phyloP scores from a whole-genome alignment of 2,329 filamentous ascomycete species.

The Aspergillus calidoustus region DNA sequence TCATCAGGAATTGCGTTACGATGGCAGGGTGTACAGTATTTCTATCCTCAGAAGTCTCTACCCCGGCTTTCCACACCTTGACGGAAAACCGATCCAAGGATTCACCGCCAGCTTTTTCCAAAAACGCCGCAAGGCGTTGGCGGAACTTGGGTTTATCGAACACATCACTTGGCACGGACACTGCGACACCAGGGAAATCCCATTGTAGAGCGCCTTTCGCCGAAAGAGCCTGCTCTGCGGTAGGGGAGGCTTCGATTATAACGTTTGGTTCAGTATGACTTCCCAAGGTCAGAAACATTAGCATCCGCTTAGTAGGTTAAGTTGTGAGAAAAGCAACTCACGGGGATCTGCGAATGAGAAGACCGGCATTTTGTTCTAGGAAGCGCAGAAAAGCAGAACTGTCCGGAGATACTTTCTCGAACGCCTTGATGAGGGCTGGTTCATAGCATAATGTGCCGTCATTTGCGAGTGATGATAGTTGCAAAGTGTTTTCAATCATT shows the following conservation, averaged over 20 bases:
- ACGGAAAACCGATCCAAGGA: conserved; percentile 59
- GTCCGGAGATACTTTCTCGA: conserved; percentile 34
- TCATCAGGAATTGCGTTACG: conserved; percentile 64
- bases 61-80: conserved; percentile 56
- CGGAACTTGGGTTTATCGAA: conserved; percentile 53
- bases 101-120: conserved; percentile 62
- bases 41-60: conserved; percentile 57
- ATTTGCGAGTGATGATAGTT: conserved; percentile 23
- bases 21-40: conserved; percentile 63
- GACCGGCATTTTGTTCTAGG: conserved; percentile 55
- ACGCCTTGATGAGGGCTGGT: conserved; percentile 29
- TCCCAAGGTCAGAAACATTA: conserved; percentile 1
- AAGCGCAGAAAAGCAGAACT: conserved; percentile 50
- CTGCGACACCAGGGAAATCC: conserved; percentile 63
- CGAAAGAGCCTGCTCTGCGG: conserved; percentile 57
- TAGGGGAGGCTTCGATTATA: conserved; percentile 63
- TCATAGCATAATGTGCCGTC: conserved; percentile 24
- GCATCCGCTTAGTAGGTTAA: background rate
- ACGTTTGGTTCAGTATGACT: conserved; percentile 31
- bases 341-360: conserved; percentile 45
- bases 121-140: conserved; percentile 54
- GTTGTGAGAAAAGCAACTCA: conserved; percentile 6
- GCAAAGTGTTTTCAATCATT: conserved; percentile 15
- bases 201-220: conserved; percentile 58
- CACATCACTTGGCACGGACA: conserved; percentile 48